A percentile compares a stretch with the other conserved stretches of the same genome.
Conservation (phyloP, 148 eudicot species). For the Vaccinium corymbosum region DNA sequence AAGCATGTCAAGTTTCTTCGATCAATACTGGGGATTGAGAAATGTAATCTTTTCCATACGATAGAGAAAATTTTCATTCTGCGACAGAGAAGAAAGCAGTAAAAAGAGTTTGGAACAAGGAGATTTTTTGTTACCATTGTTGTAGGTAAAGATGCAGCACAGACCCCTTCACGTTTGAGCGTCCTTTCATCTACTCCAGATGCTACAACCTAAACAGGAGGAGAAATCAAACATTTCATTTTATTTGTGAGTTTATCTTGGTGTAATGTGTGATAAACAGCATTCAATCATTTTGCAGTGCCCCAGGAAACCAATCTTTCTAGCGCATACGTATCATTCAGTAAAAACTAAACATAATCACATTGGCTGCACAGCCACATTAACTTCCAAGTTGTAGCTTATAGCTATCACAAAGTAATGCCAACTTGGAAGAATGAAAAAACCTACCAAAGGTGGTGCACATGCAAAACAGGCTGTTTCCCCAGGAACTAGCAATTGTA, state of each 20-base stretch:
- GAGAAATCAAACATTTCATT: not conserved
- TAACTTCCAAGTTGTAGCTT: not conserved
- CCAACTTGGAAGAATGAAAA: not conserved
- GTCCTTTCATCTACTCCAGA: slow-evolving; percentile 96
- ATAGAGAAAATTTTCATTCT: not conserved
- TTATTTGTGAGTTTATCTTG: not conserved
- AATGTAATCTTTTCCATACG: not conserved
- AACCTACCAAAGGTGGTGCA: slow-evolving; percentile 90
- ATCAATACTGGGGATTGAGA: not conserved
- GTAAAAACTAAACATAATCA: not conserved
- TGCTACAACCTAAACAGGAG: slow-evolving; percentile 69
- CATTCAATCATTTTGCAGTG: not conserved
- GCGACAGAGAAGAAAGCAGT: not conserved
- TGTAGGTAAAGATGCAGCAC: slow-evolving; percentile 98
- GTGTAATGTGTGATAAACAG: slow-evolving; percentile 6
- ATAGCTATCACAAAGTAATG: not conserved
- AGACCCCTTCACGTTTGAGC: slow-evolving; percentile 94
- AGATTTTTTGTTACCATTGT: slow-evolving; percentile 68
- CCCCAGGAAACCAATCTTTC: not conserved
- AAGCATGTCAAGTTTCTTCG: not conserved
- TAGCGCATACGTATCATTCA: not conserved
- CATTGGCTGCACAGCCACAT: not conserved
- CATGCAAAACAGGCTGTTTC: slow-evolving; percentile 99
- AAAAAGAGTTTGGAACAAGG: not conserved
- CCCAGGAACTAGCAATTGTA: slow-evolving; percentile 92